Conservation (phyloP, 192 early-diverging fungal genomes). For the Backusella australiensis region DNA sequence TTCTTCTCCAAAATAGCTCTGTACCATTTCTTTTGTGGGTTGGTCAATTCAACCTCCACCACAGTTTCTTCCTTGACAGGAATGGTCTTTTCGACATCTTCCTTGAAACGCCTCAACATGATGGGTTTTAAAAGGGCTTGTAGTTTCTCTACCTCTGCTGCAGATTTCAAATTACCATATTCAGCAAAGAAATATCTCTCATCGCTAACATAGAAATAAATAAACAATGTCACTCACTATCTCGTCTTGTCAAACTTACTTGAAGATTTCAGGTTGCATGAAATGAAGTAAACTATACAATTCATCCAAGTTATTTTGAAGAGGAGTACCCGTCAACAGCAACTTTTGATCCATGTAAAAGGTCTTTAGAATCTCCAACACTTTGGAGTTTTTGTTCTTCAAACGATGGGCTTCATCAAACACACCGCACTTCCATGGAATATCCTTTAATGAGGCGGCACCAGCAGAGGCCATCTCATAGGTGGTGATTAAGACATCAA, state of each 20-base stretch:
- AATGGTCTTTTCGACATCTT: slow-evolving; percentile 85
- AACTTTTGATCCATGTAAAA: slow-evolving; percentile 78
- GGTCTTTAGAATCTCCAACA: slow-evolving; percentile 69
- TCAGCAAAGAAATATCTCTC: slow-evolving; percentile 66
- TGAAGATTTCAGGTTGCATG: slow-evolving; percentile 72
- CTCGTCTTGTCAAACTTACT: slow-evolving; percentile 22
- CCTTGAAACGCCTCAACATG: slow-evolving; percentile 84
- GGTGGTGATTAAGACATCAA: slow-evolving; percentile 60
- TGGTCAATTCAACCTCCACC: slow-evolving; percentile 81
- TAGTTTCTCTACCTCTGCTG: slow-evolving; percentile 72
- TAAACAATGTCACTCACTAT: not conserved
- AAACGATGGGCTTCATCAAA: slow-evolving; percentile 84
- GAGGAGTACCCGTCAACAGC: slow-evolving; percentile 79
- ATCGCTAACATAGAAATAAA: slow-evolving; percentile 33
- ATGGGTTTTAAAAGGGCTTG: slow-evolving; percentile 77
- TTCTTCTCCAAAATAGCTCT: slow-evolving; percentile 81
- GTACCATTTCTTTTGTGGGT: slow-evolving; percentile 82
- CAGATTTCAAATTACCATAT: slow-evolving; percentile 66
- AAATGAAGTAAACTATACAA: slow-evolving; percentile 81
- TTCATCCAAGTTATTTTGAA: slow-evolving; percentile 83
- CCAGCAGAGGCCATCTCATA: slow-evolving; percentile 57
- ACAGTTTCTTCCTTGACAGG: slow-evolving; percentile 89
- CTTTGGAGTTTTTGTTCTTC: slow-evolving; percentile 82
- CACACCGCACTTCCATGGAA: slow-evolving; percentile 70
- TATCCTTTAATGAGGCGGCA: slow-evolving; percentile 67